Evolutionary conservation across 106 monocot genomes (phyloP), one percentile per base, ranked within the genome.

Genomic region (Narthecium ossifragum): DNA sequence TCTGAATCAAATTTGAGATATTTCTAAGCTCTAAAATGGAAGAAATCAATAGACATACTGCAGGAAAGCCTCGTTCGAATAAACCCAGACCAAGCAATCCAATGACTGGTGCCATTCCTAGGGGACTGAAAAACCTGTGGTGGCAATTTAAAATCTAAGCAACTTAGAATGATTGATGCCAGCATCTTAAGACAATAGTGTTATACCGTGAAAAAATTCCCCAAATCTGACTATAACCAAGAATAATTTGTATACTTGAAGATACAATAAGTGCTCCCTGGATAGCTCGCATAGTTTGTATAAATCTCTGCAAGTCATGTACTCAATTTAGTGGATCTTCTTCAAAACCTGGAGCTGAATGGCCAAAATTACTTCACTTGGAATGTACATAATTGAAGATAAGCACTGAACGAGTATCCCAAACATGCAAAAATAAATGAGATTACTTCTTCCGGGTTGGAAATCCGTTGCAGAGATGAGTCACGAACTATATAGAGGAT

Each of bases 111-210:
- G 85, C 84, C 73, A 88, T 79, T 27, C 88, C 78, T 34, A 93
- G 82, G 32, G 93, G 93, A 68, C 93, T 93, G 34, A 93, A 93
- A 53, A 93, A 93, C 60, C 93, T 93, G 78, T 28, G 51, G 64
- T 51, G 30, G 64, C 36, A 31, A 62, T 46, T 29, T 39, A 24
- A 53, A 31, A 10, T 18, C 38, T 40, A 24, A 51, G 11, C 10
- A 37, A 15, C 26, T 6, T 11, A 60, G 49, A 49, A 49, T 24
- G 23, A 49, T 22, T 49, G 23, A 49, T 6, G 36, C 36, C 49
- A 22, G 47, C 21, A 22, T 49, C 23, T 32, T 49, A n/a, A 62
- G 8, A 32, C 8, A 49, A 49, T 24, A 4, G 13, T 51, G 26
- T 31, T 18, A 33, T 80, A 92, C 92, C 92, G 78, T 41, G 92